phyloP scores from a whole-genome alignment of 2,329 filamentous ascomycete genomes.

The Myriosclerotinia curreyana region DNA sequence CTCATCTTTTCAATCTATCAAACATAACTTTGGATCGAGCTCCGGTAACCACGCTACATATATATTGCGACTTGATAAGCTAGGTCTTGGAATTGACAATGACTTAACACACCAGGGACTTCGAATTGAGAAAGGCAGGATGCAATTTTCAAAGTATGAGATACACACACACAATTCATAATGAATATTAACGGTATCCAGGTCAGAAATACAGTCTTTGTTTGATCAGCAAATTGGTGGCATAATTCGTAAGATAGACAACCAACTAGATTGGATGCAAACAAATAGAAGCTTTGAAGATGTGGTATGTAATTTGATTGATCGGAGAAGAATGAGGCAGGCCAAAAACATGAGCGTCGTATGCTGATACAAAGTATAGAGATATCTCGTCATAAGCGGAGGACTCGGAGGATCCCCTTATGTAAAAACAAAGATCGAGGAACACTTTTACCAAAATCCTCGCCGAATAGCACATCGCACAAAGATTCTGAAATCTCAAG shows the following conservation, averaged over 20 bases:
- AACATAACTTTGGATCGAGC: constrained; percentile 46
- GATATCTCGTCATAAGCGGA: constrained; percentile 46
- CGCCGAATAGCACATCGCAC: constrained; percentile 42
- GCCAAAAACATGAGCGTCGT: not conserved
- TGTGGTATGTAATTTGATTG: constrained; percentile 16
- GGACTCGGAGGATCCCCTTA: constrained; percentile 48
- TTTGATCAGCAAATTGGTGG: constrained; percentile 16
- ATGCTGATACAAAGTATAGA: constrained; percentile 32
- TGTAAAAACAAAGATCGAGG: constrained; percentile 45
- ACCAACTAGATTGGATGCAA: constrained; percentile 39
- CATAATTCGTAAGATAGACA: constrained; percentile 38
- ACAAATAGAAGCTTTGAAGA: constrained; percentile 4
- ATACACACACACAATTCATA: not conserved
- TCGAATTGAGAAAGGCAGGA: not conserved
- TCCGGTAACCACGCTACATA: constrained; percentile 44
- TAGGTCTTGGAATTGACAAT: constrained; percentile 9
- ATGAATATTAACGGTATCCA: not conserved
- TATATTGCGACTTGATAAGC: constrained; percentile 41
- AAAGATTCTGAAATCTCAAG: constrained; percentile 46
- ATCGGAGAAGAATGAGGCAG: not conserved
- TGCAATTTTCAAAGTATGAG: constrained; percentile 9
- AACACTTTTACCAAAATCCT: constrained; percentile 39
- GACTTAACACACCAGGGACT: constrained; percentile 1
- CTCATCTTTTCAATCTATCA: constrained; percentile 43
- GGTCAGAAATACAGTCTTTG: constrained; percentile 4